Evolutionary conservation across 352 stramenopile genomes (phyloP), one percentile per base, ranked within the genome.

Genomic region (Phytophthora foliorum): DNA sequence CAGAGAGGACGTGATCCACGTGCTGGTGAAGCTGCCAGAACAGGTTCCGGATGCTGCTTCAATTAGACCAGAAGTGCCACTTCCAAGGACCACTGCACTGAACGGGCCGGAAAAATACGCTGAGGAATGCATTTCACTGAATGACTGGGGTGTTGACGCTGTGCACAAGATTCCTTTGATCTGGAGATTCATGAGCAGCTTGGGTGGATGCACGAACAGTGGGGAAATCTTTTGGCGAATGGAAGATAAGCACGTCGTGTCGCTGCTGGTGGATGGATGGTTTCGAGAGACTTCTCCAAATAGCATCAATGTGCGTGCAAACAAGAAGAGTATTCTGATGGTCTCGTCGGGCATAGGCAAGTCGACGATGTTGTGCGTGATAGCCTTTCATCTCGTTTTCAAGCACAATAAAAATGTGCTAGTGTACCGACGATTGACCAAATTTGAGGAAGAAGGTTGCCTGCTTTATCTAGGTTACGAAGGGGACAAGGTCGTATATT

Each of bases 331-430:
- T 19, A 77, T 74, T 27, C 25, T 78, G 1, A 62, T 75, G 44
- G 65, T 58, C 3, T 74, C 65, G 7, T 41, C 53, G 31, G 70
- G 71, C 3, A 62, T 70, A 1, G 67, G 67, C 57, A 79, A 79
- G 67, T 79, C 67, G 55, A 76, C 50, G 29, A 16, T 79, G 45
- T 57, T 74, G 62, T 79, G 67, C 19, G 19, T 79, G 38, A 42
- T 79, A 57, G 61, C 66, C 5, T 76, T 78, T 45, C 62, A 76
- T 55, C 45, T 73, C 39, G 71, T 74, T 5, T 60, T 75, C 17
- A 65, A 66, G 48, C 52, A 62, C 64, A 76, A 77, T 38, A 80
- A 77, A n/a, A 77, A 72, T 59, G 57, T 77, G 25, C 25, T 77
- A 39, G 48, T 77, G 14, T 80, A 77, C 44, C 54, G 72, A 57